Base-by-base conservation (phyloP, 768 basidiomycete species). In the Tylopilus plumbeoviolaceoides region DNA sequence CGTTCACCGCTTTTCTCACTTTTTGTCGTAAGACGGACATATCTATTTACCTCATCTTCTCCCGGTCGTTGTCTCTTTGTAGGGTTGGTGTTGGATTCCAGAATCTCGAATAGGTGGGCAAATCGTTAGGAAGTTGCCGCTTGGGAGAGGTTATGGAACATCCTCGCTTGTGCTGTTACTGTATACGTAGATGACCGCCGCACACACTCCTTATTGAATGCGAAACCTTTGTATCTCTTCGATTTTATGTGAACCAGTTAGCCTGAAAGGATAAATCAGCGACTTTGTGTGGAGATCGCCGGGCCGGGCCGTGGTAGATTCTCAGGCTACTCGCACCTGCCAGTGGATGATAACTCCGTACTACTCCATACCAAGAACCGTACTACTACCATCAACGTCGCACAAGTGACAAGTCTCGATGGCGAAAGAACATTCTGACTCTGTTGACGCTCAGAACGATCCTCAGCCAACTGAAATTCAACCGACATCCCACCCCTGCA, bases 1-100 rank as follows among this genome's bases (percentile, higher is more conserved):
- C 56, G 65, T 67, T 66, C 63, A 27, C 12, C 20, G 21, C 14
- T 30, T 7, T 31, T 47, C 35, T 30, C 25, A 18, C 11, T n/a
- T 42, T 57, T 51, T 53, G 56, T 56, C 48, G 44, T 28, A 50
- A 51, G 55, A 59, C 47, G 57, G 61, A 64, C 56, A 28, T 17
- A 33, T 25, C 9, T 39, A 49, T 62, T 20, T 40, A 33, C 28
- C 17, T 27, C 30, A 17, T 28, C 21, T 36, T 14, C 36, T 36
- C 7, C 11, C 1, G 36, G 49, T 45, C 47, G 55, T 54, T 28
- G 14, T 30, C n/a, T 54, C 54, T 56, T 15, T 48, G 30, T 51
- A 30, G 44, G 50, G 39, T 46, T 48, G 36, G 51, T 45, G 38
- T 47, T 12, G 45, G 50, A 36, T 23, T 57, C 23, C 27, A 53